A percentile compares a stretch with the other conserved stretches of the same genome.
Conservation (phyloP, 1,284 basidiomycete genomes). For the Hemileia vastatrix region DNA sequence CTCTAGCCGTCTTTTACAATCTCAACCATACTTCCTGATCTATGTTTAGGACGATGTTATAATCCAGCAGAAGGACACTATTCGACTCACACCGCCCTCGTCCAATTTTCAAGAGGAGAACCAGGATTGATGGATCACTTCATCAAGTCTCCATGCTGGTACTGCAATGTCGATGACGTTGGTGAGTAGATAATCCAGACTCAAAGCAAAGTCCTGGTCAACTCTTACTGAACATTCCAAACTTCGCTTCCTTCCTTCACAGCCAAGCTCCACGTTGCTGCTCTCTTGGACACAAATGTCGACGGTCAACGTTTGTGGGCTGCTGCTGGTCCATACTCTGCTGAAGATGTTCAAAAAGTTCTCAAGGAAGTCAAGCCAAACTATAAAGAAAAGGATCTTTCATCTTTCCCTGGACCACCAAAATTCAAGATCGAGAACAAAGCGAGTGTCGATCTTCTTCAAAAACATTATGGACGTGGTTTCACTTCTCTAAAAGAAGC, state of each 20-base stretch:
- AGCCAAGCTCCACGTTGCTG: slow-evolving; percentile 11
- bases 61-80: background rate
- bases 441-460: background rate
- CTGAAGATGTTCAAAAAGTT: slow-evolving; percentile 1
- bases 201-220: background rate
- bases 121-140: background rate
- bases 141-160: background rate
- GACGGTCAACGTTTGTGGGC: background rate
- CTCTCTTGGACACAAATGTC: background rate
- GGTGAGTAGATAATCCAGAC: too few relatives aligned
- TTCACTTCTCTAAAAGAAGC: too few relatives aligned
- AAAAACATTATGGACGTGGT: too few relatives aligned
- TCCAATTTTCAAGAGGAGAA: background rate
- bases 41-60: background rate
- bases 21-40: slow-evolving; percentile 9
- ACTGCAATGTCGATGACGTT: background rate
- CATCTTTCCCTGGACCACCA: background rate
- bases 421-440: background rate
- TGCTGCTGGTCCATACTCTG: background rate
- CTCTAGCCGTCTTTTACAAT: slow-evolving; percentile 4
- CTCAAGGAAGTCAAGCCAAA: slow-evolving; percentile 12
- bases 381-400: background rate
- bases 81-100: background rate
- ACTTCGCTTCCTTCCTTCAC: too few relatives aligned
- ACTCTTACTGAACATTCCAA: too few relatives aligned